A percentile compares a stretch with the other conserved stretches of the same genome.
Conservation (phyloP, 345 rosid species). For the Cochlearia excelsa region DNA sequence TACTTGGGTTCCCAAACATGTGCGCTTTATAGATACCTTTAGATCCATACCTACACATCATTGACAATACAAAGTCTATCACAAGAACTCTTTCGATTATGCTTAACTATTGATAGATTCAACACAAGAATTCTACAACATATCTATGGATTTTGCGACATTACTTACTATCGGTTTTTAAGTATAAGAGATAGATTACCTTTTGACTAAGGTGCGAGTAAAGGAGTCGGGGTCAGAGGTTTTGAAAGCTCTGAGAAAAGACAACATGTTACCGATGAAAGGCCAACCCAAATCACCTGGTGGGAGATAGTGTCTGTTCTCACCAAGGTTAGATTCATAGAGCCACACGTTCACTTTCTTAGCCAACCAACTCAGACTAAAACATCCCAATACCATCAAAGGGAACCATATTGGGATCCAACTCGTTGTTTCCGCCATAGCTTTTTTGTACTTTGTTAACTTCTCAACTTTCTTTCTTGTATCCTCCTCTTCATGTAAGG, state of each 20-base stretch:
- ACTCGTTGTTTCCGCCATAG: constrained; percentile 29
- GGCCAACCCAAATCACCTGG: constrained; percentile 55
- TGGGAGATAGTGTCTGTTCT: constrained; percentile 38
- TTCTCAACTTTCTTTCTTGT: too few species aligned
- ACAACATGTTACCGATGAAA: constrained; percentile 44
- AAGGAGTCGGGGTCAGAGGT: constrained; percentile 48
- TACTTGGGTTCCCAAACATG: constrained; percentile 86
- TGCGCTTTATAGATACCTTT: constrained; percentile 70
- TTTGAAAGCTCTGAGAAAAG: constrained; percentile 47
- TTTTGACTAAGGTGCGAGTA: constrained; percentile 26
- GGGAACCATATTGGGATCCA: constrained; percentile 23
- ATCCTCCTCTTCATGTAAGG: too few species aligned
- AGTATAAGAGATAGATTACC: constrained; percentile 22
- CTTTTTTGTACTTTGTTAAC: neutral
- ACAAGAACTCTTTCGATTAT: too few species aligned
- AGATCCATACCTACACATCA: constrained; percentile 57
- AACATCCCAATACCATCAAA: constrained; percentile 21
- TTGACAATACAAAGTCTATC: neutral
- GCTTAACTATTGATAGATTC: too few species aligned
- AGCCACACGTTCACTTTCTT: constrained; percentile 40
- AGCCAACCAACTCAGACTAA: constrained; percentile 31
- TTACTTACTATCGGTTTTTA: neutral
- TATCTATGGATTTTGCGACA: neutral
- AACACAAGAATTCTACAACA: neutral
- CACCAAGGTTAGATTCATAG: constrained; percentile 38